Evolutionary conservation across 306 rosid genomes (phyloP), one percentile per base, ranked within the genome.

Genomic region (Ormosia emarginata): DNA sequence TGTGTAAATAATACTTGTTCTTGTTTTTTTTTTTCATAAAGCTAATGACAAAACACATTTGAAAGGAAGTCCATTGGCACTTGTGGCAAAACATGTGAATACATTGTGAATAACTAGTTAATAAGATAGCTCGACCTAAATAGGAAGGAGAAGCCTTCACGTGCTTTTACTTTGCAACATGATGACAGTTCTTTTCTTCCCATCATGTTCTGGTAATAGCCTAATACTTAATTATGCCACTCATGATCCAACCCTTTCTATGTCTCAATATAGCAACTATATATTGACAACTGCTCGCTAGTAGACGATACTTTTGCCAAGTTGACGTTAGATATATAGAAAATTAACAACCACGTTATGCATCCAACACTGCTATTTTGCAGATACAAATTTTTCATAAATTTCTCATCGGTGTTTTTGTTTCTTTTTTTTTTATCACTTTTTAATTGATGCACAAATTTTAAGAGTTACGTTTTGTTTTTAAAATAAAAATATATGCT

Each of bases 81-180:
- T 32, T n/a, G 71, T n/a, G 46, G 71, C 46, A 33, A 15, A 47
- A 76, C 72, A 77, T 49, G 72, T 70, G 34, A 4, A 41, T 24
- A 53, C 67, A 78, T 78, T 37, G 52, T 78, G 82, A 78, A 40
- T 10, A 32, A 29, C 12, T 10, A 36, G 33, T 37, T 52, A 49
- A 63, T 77, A 75, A 61, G 15, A 5, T 75, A 75, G 17, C 15
- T 58, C 32, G 44, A 58, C 30, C 59, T 43, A 32, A 41, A 32
- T 75, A 46, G 46, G 59, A 43, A 9, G 7, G 40, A 46, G 30
- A 66, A 66, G 56, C 43, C 12, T 66, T 78, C 74, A 52, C 74
- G 66, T 78, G 82, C 74, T 32, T 29, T 44, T 52, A 78, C 56
- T 78, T 78, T 65, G 66, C 55, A 14, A 52, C 64, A 66, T 65